Evolutionary conservation across 2,329 filamentous ascomycete species (phyloP).

Genomic region (Cladosporium sphaerospermum): DNA sequence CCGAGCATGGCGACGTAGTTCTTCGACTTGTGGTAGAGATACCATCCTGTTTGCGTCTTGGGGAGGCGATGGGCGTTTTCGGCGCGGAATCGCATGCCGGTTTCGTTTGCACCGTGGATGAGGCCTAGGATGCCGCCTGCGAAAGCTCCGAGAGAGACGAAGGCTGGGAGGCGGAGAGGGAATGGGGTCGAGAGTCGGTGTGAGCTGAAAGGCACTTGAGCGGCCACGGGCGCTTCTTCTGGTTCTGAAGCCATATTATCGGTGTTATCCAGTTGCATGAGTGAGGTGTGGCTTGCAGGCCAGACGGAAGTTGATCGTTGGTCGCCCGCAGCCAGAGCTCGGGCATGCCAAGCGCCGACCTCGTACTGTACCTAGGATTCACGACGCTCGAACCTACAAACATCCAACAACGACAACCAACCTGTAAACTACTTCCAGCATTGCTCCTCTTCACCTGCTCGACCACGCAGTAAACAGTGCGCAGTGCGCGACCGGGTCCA

Average conservation of each 20-base stretch:
- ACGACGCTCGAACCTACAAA: too few relatives aligned
- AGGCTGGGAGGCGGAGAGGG: slow-evolving; percentile 26
- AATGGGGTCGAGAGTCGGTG: slow-evolving; percentile 30
- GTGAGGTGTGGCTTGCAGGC: too few relatives aligned
- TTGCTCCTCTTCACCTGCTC: too few relatives aligned
- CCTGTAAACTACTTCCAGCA: too few relatives aligned
- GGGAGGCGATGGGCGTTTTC: slow-evolving; percentile 95
- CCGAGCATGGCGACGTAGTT: slow-evolving; percentile 81
- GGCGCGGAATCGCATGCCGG: slow-evolving; percentile 76
- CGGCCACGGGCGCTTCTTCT: neutral
- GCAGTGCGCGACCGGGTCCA: neutral
- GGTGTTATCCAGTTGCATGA: too few relatives aligned
- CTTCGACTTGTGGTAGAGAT: slow-evolving; percentile 97
- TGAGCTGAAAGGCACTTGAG: neutral
- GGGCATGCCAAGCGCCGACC: too few relatives aligned
- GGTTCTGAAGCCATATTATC: neutral
- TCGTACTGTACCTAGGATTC: too few relatives aligned
- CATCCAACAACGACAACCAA: too few relatives aligned
- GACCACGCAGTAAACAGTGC: too few relatives aligned
- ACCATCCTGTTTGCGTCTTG: slow-evolving; percentile 78
- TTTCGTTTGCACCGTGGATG: slow-evolving; percentile 26
- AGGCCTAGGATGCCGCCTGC: slow-evolving; percentile 28
- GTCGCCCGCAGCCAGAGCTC: too few relatives aligned
- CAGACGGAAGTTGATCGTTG: too few relatives aligned
- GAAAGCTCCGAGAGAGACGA: slow-evolving; percentile 20